Evolutionary conservation across 2,329 filamentous ascomycete genomes (phyloP).

Genomic region (Epichloe scottii): DNA sequence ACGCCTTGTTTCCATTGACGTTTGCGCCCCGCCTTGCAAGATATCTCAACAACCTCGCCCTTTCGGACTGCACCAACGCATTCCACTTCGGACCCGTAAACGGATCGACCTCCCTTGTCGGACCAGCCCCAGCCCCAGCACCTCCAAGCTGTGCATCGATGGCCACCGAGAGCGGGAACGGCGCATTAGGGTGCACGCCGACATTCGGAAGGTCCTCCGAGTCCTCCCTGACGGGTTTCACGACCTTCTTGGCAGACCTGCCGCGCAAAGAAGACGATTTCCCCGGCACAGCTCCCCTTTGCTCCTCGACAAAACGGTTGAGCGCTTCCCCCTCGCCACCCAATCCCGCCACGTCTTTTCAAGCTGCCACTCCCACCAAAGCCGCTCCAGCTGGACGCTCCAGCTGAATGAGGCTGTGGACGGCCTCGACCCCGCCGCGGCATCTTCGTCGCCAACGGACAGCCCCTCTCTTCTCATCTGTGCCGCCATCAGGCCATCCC

Average conservation of each 20-base stretch:
- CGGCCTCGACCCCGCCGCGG: slow-evolving; percentile 2
- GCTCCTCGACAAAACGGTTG: slow-evolving; percentile 26
- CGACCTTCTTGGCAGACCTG: not conserved
- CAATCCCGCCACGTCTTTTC: slow-evolving; percentile 23
- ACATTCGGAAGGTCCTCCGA: slow-evolving; percentile 6
- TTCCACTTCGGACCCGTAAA: slow-evolving; percentile 4
- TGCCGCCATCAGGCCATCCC: slow-evolving; percentile 29
- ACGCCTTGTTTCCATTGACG: not conserved
- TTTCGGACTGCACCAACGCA: slow-evolving; percentile 4
- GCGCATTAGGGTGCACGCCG: not conserved
- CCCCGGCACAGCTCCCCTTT: slow-evolving; percentile 18
- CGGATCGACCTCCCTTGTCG: slow-evolving; percentile 1
- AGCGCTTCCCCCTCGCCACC: slow-evolving; percentile 29
- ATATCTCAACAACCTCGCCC: not conserved
- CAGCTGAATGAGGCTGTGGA: slow-evolving; percentile 15
- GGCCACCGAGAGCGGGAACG: slow-evolving; percentile 1
- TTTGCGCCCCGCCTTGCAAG: not conserved
- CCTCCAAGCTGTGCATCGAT: not conserved
- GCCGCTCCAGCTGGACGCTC: slow-evolving; percentile 16
- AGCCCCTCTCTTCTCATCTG: slow-evolving; percentile 10
- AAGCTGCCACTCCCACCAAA: slow-evolving; percentile 21
- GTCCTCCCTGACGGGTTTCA: not conserved
- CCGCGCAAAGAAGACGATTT: not conserved
- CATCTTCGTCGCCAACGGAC: not conserved
- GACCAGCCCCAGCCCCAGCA: too few relatives aligned